These are phyloP conservation scores for Nissolia schottii DNA, from an alignment of 306 rosid genomes.

Conservation along the genomic window DNA sequence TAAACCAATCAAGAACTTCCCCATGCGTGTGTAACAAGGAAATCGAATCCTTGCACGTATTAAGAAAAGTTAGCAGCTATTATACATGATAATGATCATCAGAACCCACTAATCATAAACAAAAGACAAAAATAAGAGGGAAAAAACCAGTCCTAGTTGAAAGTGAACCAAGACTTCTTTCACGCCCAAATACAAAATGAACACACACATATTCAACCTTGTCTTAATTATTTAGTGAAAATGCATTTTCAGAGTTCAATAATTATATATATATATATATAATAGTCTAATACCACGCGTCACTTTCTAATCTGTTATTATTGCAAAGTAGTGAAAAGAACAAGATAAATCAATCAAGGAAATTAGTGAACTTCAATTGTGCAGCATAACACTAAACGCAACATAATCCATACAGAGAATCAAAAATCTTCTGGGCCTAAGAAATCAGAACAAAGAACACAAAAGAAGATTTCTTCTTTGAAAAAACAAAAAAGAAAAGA, in stretches of 20 bases:
- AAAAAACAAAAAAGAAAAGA: not conserved
- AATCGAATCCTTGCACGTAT: constrained; percentile 35
- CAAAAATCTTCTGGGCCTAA: not conserved
- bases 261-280: no score
- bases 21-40: not conserved
- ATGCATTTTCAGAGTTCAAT: not conserved
- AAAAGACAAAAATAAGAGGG: not conserved
- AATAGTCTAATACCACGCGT: not conserved
- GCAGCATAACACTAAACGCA: not conserved
- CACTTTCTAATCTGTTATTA: not conserved
- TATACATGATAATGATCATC: not conserved
- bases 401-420: not conserved
- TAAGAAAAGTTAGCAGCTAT: not conserved
- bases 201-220: not conserved
- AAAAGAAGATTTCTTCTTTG: no score
- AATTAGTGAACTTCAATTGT: not conserved
- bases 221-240: not conserved
- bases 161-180: not conserved
- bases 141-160: not conserved
- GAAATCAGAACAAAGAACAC: not conserved
- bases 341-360: not conserved
- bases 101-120: not conserved
- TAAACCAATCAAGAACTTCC: not conserved
- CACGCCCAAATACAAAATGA: not conserved
- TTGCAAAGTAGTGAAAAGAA: not conserved